Evolutionary conservation across 768 basidiomycete species (phyloP).

Genomic region (Sarcomyxa edulis): DNA sequence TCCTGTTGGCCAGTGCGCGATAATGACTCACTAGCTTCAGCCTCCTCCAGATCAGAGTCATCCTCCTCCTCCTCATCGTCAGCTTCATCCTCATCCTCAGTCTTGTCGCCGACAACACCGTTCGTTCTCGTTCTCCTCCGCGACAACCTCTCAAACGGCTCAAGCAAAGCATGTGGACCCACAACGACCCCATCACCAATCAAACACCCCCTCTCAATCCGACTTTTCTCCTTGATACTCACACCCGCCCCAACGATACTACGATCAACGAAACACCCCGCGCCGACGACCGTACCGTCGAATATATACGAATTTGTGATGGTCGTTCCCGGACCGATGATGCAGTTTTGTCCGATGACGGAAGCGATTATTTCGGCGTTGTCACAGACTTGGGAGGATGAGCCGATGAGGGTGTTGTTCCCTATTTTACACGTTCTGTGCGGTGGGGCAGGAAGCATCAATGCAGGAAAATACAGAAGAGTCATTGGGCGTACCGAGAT

Average conservation of each 20-base stretch:
- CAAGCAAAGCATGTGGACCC: conserved; percentile 64
- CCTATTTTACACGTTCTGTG: conserved; percentile 80
- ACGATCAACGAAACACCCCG: conserved; percentile 64
- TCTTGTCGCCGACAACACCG: no score
- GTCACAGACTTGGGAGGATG: conserved; percentile 61
- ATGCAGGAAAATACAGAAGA: conserved; percentile 2
- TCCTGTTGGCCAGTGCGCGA: background rate
- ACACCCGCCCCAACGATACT: conserved; percentile 82
- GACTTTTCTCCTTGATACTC: conserved; percentile 59
- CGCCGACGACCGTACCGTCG: conserved; percentile 67
- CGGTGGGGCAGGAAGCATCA: no score
- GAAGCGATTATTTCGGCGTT: conserved; percentile 64
- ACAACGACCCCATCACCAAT: conserved; percentile 78
- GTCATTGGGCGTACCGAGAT: conserved; percentile 55
- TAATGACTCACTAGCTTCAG: conserved; percentile 52
- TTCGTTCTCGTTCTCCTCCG: conserved; percentile 32
- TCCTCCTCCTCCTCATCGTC: conserved; percentile 29
- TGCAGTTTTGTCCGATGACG: conserved; percentile 73
- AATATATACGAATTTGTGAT: conserved; percentile 81
- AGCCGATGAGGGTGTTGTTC: conserved; percentile 81
- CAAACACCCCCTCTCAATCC: conserved; percentile 71
- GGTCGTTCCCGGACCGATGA: conserved; percentile 63
- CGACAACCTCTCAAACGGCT: conserved; percentile 73
- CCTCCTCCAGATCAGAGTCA: conserved; percentile 64
- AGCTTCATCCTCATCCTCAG: conserved; percentile 31